Evolutionary conservation across 2,329 filamentous ascomycete genomes (phyloP).

Genomic region (Dactylonectria macrodidyma): DNA sequence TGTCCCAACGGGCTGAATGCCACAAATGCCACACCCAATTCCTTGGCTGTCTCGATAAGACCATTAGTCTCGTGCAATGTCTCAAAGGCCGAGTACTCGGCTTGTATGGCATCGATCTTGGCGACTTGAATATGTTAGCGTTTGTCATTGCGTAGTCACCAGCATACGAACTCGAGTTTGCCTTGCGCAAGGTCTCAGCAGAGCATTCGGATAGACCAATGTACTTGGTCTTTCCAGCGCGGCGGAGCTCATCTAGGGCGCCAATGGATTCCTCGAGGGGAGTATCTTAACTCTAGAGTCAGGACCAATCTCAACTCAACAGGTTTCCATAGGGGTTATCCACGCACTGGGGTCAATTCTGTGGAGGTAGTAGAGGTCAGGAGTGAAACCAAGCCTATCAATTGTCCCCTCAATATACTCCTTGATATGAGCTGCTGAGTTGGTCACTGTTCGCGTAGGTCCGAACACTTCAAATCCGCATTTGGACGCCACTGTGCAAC

Average conservation of each 20-base stretch:
- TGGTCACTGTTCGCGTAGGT: conserved; percentile 53
- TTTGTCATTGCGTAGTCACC: background rate
- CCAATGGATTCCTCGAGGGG: conserved; percentile 63
- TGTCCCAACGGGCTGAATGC: conserved; percentile 64
- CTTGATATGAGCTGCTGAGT: conserved; percentile 62
- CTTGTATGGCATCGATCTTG: conserved; percentile 62
- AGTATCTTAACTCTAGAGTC: conserved; percentile 48
- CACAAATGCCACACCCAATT: conserved; percentile 59
- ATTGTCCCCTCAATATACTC: conserved; percentile 65
- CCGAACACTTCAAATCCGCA: conserved; percentile 60
- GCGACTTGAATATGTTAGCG: conserved; percentile 53
- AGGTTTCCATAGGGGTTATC: background rate
- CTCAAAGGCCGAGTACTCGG: conserved; percentile 62
- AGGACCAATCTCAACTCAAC: background rate
- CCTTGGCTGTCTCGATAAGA: conserved; percentile 58
- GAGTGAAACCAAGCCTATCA: conserved; percentile 62
- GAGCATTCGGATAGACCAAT: conserved; percentile 65
- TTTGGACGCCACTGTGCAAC: conserved; percentile 61
- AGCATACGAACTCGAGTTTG: conserved; percentile 56
- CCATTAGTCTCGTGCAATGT: conserved; percentile 57
- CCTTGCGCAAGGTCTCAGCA: conserved; percentile 59
- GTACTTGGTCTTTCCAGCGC: conserved; percentile 63
- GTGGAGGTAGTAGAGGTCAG: conserved; percentile 62
- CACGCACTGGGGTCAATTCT: conserved; percentile 60
- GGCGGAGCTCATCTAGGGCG: conserved; percentile 62